Conservation (phyloP, 164 flowering plant species). For the Paratinospora sagittata region DNA sequence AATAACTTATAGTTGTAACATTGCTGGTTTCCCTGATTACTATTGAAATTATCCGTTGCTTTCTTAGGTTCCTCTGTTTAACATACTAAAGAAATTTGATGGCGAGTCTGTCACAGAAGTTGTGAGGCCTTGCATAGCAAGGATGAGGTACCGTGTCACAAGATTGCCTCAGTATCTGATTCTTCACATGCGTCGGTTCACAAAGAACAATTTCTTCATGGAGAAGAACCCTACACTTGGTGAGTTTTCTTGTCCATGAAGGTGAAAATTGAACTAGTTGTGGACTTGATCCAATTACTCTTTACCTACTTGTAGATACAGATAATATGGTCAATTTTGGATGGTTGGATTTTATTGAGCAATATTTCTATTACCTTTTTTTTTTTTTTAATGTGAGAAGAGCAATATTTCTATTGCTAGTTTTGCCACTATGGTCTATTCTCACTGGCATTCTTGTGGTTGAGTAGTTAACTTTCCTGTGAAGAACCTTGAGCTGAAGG, state of each 20-base stretch:
- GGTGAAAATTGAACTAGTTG: not conserved
- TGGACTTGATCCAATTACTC: no score
- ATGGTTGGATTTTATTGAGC: not conserved
- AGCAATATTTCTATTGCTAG: no score
- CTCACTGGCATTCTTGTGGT: constrained; percentile 8
- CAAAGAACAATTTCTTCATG: constrained; percentile 86
- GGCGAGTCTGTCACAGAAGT: constrained; percentile 91
- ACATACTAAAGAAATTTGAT: constrained; percentile 92
- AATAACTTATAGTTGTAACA: not conserved
- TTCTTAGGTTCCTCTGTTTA: constrained; percentile 81
- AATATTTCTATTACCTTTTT: not conserved
- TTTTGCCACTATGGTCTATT: not conserved
- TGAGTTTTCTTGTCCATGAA: constrained; percentile 27
- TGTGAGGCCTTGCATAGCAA: constrained; percentile 87
- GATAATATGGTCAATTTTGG: no score
- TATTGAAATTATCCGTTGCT: not conserved
- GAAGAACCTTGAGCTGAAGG: constrained; percentile 91
- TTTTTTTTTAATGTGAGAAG: no score
- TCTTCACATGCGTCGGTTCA: constrained; percentile 95
- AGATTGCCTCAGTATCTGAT: constrained; percentile 80
- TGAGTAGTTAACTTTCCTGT: constrained; percentile 90
- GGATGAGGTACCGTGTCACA: constrained; percentile 92
- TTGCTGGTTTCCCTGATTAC: not conserved
- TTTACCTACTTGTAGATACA: not conserved
- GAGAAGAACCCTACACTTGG: constrained; percentile 98